Evolutionary conservation across 371 early-diverging fungal genomes (phyloP), one percentile per base, ranked within the genome.

Genomic region (Umbelopsis sp.): DNA sequence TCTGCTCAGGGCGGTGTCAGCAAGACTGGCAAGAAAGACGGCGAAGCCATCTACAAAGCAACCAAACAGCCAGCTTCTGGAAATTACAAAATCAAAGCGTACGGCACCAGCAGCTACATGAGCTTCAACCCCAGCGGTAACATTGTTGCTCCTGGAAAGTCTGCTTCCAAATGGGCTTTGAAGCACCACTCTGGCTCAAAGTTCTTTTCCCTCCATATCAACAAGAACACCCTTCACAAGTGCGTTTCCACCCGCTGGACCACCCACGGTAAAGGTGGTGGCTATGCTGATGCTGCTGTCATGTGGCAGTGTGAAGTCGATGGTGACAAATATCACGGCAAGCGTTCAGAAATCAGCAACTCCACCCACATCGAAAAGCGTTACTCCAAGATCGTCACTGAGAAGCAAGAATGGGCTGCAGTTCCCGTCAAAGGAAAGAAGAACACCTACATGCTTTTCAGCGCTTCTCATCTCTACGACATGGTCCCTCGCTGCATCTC

Each of bases 271-370:
- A 64, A 65, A 10, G 65, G 67, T 12, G 78, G 73, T 52, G 78
- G 78, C 3, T 78, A 67, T 46, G 73, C 74, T 51, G 78, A 78
- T 69, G 78, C 75, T 53, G 78, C 78, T 44, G 75, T 74, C 52
- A 63, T 78, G 63, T 78, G 78, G 78, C 75, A 78, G 72, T 78
- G 78, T 51, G 78, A 78, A 65, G 69, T 75, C 16, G 75, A 77
- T 48, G 46, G 46, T 45, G 24, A 67, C 53, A 67, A 25, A 1
- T 57, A 57, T 35, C 57, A 57, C 35, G 57, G 57, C 57, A 57
- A 57, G 32, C 57, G 57, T 29, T 37, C 57, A 4, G 57, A 57
- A 18, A 57, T 18, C 35, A 29, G 41, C 41, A 41, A 35, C 35
- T 18, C 35, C 29, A 35, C 52, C 18, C 35, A n/a, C 12, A 20